Evolutionary conservation across 345 rosid genomes (phyloP).

Genomic region (Gossypium raimondii): DNA sequence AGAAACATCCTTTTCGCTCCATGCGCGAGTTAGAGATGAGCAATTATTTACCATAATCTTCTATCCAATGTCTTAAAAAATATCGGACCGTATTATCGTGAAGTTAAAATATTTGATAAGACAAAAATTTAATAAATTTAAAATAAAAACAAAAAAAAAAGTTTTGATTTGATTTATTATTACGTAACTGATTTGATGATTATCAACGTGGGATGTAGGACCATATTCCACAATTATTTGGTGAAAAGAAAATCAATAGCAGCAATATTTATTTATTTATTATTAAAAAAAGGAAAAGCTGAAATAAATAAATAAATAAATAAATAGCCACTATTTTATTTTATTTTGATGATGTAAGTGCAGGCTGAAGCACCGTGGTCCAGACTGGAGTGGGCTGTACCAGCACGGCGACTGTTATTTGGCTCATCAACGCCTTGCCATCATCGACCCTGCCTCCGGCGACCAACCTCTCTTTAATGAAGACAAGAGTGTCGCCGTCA

Average conservation of each 20-base stretch:
- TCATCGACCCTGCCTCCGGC: conserved; percentile 88
- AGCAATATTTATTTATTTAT: background rate
- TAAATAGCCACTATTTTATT: background rate
- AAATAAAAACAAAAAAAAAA: background rate
- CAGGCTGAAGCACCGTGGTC: conserved; percentile 97
- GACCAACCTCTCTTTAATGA: conserved; percentile 95
- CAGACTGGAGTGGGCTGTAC: conserved; percentile 96
- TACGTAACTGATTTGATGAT: background rate
- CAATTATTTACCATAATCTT: too few species aligned
- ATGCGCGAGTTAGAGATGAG: too few species aligned
- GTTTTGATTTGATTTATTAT: background rate
- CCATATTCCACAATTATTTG: conserved; percentile 1
- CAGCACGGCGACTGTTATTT: conserved; percentile 67
- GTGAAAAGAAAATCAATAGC: background rate
- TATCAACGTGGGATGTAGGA: background rate
- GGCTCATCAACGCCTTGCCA: conserved; percentile 89
- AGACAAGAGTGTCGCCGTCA: conserved; percentile 75
- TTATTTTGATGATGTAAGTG: background rate
- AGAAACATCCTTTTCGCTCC: accelerated
- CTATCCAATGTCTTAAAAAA: too few species aligned
- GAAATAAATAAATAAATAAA: background rate
- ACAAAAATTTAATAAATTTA: too few species aligned
- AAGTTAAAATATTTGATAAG: too few species aligned
- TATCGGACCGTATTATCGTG: too few species aligned
- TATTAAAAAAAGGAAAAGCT: background rate